These are phyloP conservation scores for Fraxinus greggii DNA, from an alignment of 305 asterid genomes.

Conservation along the genomic window DNA sequence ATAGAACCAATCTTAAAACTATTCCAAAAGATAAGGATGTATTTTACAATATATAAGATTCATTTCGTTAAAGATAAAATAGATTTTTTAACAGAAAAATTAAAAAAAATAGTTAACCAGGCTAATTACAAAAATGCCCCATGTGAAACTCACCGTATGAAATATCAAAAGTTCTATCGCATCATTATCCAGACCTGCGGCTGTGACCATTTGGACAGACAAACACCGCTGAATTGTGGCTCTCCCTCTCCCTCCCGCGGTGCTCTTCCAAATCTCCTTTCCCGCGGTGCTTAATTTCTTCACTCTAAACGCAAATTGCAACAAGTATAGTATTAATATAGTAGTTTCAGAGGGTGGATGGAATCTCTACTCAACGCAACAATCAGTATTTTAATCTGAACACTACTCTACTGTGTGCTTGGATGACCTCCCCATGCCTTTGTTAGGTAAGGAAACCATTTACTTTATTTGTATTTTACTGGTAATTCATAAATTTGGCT, in stretches of 20 bases:
- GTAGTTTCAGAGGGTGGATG: background rate
- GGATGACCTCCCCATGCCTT: constrained; percentile 51
- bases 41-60: too few species aligned
- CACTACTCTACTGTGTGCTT: constrained; percentile 8
- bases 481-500: background rate
- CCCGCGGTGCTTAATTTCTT: background rate
- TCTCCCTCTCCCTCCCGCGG: background rate
- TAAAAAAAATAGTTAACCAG: too few species aligned
- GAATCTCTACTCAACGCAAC: background rate
- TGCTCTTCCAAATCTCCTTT: background rate
- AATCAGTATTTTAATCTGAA: background rate
- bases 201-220: background rate
- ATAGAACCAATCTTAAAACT: too few species aligned
- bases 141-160: background rate
- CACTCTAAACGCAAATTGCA: background rate
- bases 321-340: background rate
- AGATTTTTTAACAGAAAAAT: too few species aligned
- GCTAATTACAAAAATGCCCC: too few species aligned
- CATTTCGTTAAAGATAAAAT: too few species aligned
- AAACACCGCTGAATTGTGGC: background rate
- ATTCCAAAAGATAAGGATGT: too few species aligned
- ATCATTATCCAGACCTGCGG: background rate
- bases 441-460: constrained; percentile 30
- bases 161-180: background rate
- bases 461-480: background rate